A percentile compares a stretch with the other conserved stretches of the same genome.
Evolutionary conservation across 73 alveolate species (phyloP).

Genomic region (Paramecium sexaurelia): DNA sequence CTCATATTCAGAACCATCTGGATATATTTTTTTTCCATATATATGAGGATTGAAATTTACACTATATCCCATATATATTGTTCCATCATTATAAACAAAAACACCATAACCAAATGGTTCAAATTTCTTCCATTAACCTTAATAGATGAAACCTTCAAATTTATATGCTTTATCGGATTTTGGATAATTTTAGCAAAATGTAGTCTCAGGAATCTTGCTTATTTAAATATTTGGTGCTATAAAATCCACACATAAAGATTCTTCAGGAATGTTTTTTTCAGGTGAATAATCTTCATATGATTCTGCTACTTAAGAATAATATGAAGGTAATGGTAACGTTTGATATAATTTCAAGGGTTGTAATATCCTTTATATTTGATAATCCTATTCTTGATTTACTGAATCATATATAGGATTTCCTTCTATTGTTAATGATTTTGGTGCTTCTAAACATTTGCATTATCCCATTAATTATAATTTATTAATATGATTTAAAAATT

Average conservation of each 20-base stretch:
- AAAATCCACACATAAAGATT: neutral
- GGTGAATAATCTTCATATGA: neutral
- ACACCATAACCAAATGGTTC: constrained; percentile 49
- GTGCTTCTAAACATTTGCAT: neutral
- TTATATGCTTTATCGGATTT: neutral
- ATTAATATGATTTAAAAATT: neutral
- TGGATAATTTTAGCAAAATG: neutral
- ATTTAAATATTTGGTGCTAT: neutral
- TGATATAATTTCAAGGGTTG: neutral
- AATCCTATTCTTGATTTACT: neutral
- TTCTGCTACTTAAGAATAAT: neutral
- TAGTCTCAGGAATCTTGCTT: neutral
- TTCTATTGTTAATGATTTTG: neutral
- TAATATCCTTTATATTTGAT: neutral
- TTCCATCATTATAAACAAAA: neutral
- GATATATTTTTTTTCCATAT: neutral
- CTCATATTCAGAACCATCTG: constrained; percentile 45
- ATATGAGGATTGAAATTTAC: neutral
- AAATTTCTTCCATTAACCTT: constrained; percentile 44
- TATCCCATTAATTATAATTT: neutral
- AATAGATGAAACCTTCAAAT: neutral
- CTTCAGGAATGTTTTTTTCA: neutral
- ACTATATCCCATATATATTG: neutral
- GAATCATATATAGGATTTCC: neutral
- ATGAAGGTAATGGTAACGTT: constrained; percentile 13